Evolutionary conservation across 2,329 filamentous ascomycete genomes (phyloP).

Genomic region (Alternaria dauci): DNA sequence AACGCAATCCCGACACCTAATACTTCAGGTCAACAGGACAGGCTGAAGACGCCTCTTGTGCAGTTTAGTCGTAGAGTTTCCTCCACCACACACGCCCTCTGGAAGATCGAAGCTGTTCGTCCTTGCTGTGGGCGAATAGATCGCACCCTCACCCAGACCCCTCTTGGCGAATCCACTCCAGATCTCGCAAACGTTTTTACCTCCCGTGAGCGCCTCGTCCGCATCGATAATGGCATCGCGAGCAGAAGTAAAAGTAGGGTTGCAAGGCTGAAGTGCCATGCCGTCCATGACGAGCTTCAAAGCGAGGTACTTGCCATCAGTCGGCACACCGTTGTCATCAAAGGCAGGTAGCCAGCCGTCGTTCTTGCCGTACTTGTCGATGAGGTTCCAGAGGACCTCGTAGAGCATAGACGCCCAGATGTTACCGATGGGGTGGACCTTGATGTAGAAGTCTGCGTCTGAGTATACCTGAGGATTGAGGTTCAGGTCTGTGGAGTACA

Average conservation of each 20-base stretch:
- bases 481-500: conserved; percentile 61
- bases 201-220: conserved; percentile 61
- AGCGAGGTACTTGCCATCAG: conserved; percentile 61
- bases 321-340: conserved; percentile 57
- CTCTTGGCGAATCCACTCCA: conserved; percentile 67
- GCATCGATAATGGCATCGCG: conserved; percentile 66
- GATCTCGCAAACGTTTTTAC: conserved; percentile 60
- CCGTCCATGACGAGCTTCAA: conserved; percentile 64
- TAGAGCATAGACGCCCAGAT: conserved; percentile 64
- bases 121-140: conserved; percentile 29
- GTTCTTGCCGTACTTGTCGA: conserved; percentile 65
- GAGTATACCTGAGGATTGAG: conserved; percentile 63
- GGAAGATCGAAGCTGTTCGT: conserved; percentile 38
- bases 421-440: conserved; percentile 61
- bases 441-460: conserved; percentile 50
- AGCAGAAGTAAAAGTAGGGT: conserved; percentile 62
- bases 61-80: not conserved
- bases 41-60: not conserved
- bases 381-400: conserved; percentile 66
- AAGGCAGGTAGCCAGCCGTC: conserved; percentile 55
- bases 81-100: conserved; percentile 19
- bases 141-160: conserved; percentile 57
- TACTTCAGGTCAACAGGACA: not conserved
- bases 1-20: not conserved
- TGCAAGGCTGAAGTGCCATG: conserved; percentile 65